Evolutionary conservation across 2,329 filamentous ascomycete species (phyloP), one percentile per base, ranked within the genome.

Genomic region (Magnaporthiopsis rhizophila): DNA sequence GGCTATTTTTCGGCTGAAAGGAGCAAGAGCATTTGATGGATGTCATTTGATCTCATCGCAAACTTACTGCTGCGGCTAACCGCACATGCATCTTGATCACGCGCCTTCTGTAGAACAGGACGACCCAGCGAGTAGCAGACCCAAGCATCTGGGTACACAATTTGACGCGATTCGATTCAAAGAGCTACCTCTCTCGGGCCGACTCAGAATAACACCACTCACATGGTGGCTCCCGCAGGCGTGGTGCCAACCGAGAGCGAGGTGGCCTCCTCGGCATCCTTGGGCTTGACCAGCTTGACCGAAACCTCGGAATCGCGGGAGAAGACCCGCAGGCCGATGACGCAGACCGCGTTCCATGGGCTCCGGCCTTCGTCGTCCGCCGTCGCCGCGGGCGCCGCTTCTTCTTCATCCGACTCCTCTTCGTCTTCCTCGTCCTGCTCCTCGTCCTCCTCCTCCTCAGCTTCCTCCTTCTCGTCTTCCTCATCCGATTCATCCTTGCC

Each of bases 281-380:
- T 72, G 32, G 72, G 71, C 65, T 75, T 72, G 11, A 73, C 74
- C 9, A 78, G 68, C 8, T 69, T 69, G 34, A 79, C 73, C 36
- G 72, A 72, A 45, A 78, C 70, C 7, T 71, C 70, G 1, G 72
- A 65, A 34, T 78, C 76, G 62, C 71, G 71, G 11, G 77, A 71
- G 64, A 78, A 79, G 12, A 78, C 76, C 9, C 75, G 69, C 15
- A 79, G 69, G 11, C 76, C 76, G 56, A 78, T 68, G 12, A 79
- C 76, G 62, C 75, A 77, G 58, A 65, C 62, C 57, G 62, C 65
- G 15, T 67, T 66, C 2, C 68, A 63, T 3, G 65, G 65, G n/a
- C 67, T 61, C 11, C 65, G 62, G 15, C 66, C 65, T 3, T 53
- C 15, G 11, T 64, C 59, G 9, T 61, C 64, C 59, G 7, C 61